phyloP scores from a whole-genome alignment of 257 asterid genomes.

The Penstemon newberryi region DNA sequence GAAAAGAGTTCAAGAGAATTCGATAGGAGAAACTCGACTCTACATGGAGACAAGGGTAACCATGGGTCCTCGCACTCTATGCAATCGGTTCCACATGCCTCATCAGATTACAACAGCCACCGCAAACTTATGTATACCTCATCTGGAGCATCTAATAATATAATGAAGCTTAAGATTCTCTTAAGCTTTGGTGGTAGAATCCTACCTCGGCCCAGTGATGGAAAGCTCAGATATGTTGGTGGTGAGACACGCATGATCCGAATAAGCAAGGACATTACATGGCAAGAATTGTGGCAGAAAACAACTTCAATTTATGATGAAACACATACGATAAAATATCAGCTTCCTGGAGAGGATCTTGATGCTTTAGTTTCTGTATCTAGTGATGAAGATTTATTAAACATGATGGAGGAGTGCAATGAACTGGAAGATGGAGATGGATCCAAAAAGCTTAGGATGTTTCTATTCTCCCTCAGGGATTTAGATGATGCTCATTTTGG shows the following conservation, averaged over 20 bases:
- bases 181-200: conserved; percentile 94
- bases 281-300: conserved; percentile 71
- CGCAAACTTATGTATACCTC: conserved; percentile 41
- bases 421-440: conserved; percentile 54
- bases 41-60: conserved; percentile 43
- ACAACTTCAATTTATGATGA: conserved; percentile 52
- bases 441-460: conserved; percentile 69
- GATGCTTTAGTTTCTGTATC: conserved; percentile 90
- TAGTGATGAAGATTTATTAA: conserved; percentile 79
- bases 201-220: conserved; percentile 90
- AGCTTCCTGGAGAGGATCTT: conserved; percentile 96
- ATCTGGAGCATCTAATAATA: conserved; percentile 58
- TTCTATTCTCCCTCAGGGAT: conserved; percentile 70
- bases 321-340: conserved; percentile 69
- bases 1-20: conserved; percentile 45
- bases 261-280: conserved; percentile 64
- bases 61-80: conserved; percentile 40
- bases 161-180: conserved; percentile 61
- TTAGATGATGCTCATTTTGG: conserved; percentile 63
- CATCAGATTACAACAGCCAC: conserved; percentile 45
- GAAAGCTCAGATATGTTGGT: conserved; percentile 89
- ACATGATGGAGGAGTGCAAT: conserved; percentile 92
- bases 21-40: conserved; percentile 42
- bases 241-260: conserved; percentile 91
- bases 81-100: conserved; percentile 35